Evolutionary conservation across 768 basidiomycete species (phyloP).

Genomic region (Cystofilobasidium bisporidii): DNA sequence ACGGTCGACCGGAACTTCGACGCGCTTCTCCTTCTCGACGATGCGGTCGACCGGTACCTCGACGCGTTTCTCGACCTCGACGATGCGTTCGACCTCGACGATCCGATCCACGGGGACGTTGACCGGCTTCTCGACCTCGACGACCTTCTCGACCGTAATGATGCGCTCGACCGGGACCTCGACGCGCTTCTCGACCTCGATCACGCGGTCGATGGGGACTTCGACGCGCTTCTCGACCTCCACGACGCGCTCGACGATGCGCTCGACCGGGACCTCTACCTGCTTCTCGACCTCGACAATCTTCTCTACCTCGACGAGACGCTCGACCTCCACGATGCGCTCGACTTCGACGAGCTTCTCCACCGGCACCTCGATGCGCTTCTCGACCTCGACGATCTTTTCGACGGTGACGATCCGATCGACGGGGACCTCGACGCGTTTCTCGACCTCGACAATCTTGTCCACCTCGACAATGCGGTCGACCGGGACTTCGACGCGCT

Average conservation of each 20-base stretch:
- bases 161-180: constrained; percentile 36
- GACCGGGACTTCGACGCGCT: constrained; percentile 28
- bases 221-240: constrained; percentile 32
- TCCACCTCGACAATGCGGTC: constrained; percentile 28
- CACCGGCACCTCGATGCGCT: constrained; percentile 27
- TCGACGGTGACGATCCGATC: constrained; percentile 31
- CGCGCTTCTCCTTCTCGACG: constrained; percentile 31
- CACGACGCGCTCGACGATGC: constrained; percentile 24
- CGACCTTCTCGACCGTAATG: constrained; percentile 32
- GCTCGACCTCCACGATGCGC: constrained; percentile 33
- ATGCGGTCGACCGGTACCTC: constrained; percentile 34
- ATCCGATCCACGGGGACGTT: constrained; percentile 27
- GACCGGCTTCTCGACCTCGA: constrained; percentile 34
- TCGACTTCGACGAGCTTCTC: constrained; percentile 31
- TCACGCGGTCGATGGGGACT: constrained; percentile 33
- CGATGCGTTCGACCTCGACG: constrained; percentile 18
- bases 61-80: constrained; percentile 35
- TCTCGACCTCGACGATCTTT: constrained; percentile 29
- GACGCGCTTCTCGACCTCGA: constrained; percentile 34
- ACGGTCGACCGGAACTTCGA: constrained; percentile 31
- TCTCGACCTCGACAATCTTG: constrained; percentile 37
- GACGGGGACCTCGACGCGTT: constrained; percentile 31
- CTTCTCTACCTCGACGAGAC: constrained; percentile 28
- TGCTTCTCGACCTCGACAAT: constrained; percentile 33
- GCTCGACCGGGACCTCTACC: constrained; percentile 25